Evolutionary conservation across 331 rosid genomes (phyloP).

Genomic region (Malus hybrid): DNA sequence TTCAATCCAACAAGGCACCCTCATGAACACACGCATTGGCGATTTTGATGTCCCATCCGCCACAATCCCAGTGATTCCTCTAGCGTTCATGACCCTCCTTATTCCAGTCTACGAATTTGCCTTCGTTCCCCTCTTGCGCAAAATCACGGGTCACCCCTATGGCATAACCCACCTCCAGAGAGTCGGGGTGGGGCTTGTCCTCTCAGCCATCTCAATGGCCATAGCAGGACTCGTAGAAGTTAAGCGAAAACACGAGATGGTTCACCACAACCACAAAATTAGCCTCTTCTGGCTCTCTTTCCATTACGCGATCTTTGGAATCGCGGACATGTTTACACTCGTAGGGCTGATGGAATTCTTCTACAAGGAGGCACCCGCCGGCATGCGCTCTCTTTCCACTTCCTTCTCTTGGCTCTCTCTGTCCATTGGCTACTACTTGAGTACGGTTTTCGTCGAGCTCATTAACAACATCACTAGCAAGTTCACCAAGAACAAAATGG

Average conservation of each 20-base stretch:
- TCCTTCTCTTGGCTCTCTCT: conserved; percentile 69
- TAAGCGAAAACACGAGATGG: conserved; percentile 50
- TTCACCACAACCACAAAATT: conserved; percentile 37
- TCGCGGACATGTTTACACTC: conserved; percentile 91
- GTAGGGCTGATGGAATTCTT: conserved; percentile 77
- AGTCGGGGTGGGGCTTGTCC: conserved; percentile 74
- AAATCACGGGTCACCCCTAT: conserved; percentile 38
- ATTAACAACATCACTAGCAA: conserved; percentile 29
- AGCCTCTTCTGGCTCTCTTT: conserved; percentile 83
- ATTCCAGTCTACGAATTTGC: conserved; percentile 42
- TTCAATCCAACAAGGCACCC: conserved; percentile 43
- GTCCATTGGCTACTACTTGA: conserved; percentile 66
- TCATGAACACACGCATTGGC: conserved; percentile 35
- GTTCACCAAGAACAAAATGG: conserved; percentile 19
- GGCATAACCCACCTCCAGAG: conserved; percentile 72
- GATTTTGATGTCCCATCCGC: conserved; percentile 31
- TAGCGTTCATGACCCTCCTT: conserved; percentile 45
- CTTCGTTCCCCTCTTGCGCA: conserved; percentile 32
- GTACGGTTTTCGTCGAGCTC: conserved; percentile 35
- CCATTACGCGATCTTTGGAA: conserved; percentile 74
- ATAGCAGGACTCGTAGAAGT: conserved; percentile 64
- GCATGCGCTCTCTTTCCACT: conserved; percentile 77
- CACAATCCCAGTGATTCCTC: conserved; percentile 48
- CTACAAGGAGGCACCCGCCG: conserved; percentile 64
- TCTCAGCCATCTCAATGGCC: conserved; percentile 72